These are phyloP conservation scores for Phlyctochytrium arcticum DNA, from an alignment of 192 early-diverging fungal species.

Conservation along the genomic window DNA sequence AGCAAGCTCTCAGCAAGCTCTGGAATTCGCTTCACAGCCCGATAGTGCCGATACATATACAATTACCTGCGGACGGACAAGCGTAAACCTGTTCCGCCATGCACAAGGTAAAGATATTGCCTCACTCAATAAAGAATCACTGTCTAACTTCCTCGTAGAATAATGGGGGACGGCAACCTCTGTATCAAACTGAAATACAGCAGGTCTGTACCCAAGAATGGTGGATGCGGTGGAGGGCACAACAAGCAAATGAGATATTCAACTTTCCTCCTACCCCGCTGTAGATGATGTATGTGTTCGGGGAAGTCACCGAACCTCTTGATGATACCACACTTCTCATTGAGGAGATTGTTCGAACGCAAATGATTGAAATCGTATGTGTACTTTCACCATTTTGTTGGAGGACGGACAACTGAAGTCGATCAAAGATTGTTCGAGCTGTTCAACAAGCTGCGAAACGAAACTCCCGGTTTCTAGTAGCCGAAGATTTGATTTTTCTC, in stretches of 20 bases:
- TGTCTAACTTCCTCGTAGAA: too few relatives aligned
- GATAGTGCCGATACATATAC: too few relatives aligned
- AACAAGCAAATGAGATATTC: not conserved
- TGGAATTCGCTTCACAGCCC: too few relatives aligned
- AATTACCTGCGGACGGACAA: too few relatives aligned
- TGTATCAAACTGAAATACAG: slow-evolving; percentile 25
- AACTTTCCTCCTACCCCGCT: not conserved
- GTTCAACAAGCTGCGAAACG: slow-evolving; percentile 79
- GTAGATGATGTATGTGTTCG: slow-evolving; percentile 99
- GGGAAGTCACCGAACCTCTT: slow-evolving; percentile 86
- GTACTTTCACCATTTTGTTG: not conserved
- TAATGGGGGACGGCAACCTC: slow-evolving; percentile 15
- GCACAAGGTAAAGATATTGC: too few relatives aligned
- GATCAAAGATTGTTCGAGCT: slow-evolving; percentile 70
- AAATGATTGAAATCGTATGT: slow-evolving; percentile 86
- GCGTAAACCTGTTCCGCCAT: too few relatives aligned
- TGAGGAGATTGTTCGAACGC: slow-evolving; percentile 92
- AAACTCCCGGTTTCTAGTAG: slow-evolving; percentile 69
- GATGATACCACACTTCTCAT: slow-evolving; percentile 85
- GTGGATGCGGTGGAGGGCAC: not conserved
- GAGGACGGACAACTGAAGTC: not conserved
- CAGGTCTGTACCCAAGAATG: slow-evolving; percentile 2
- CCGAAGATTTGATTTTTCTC: slow-evolving; percentile 95
- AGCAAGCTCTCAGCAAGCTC: too few relatives aligned
- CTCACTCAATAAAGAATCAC: too few relatives aligned